Base-by-base conservation (phyloP, 768 basidiomycete species). In the Boletus coccyginus region DNA sequence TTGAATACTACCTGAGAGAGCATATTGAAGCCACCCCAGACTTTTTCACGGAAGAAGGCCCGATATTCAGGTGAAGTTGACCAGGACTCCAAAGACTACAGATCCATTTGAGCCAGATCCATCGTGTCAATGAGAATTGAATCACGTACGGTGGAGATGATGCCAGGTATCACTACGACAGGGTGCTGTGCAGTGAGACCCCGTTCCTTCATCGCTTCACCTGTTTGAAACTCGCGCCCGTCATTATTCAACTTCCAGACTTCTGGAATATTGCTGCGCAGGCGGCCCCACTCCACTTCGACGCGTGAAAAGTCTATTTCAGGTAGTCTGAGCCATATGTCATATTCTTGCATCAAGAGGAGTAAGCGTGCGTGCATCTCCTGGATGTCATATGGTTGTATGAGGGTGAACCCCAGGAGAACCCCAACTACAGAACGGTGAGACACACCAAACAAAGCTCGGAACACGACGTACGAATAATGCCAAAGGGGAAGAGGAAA, bases 61-160 rank as follows among this genome's bases (percentile, higher is more conserved):
- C 91, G 83, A 59, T 93, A 90, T 55, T 92, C 91, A 0, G 87
- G 85, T 7, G 84, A 78, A 0, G 96, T 96, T 6, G 91, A 88
- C 96, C 97, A 99, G 8, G 91, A 94, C 67, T 98, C 95, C 56
- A 98, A 75, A 6, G 90, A 87, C 83, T 91, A 57, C n/a, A 35
- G 0, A 2, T 16, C 11, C 4, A 14, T 29, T 39, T 47, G 39
- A 13, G 9, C 21, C 48, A 11, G 33, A 21, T 51, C 16, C n/a
- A 29, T 44, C 2, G 11, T 7, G 8, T 27, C 31, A 2, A 19
- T 41, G 45, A 56, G 52, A 29, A 42, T 31, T 16, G 33, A 48
- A 31, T n/a, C 24, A 70, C 83, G 51, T 57, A 89, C 90, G 1
- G 94, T 95, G 1, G 92, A 94, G 38, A 95, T 85, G 49, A 96